Conservation (phyloP, 2,329 filamentous ascomycete genomes). For the Grosmannia penicillata region DNA sequence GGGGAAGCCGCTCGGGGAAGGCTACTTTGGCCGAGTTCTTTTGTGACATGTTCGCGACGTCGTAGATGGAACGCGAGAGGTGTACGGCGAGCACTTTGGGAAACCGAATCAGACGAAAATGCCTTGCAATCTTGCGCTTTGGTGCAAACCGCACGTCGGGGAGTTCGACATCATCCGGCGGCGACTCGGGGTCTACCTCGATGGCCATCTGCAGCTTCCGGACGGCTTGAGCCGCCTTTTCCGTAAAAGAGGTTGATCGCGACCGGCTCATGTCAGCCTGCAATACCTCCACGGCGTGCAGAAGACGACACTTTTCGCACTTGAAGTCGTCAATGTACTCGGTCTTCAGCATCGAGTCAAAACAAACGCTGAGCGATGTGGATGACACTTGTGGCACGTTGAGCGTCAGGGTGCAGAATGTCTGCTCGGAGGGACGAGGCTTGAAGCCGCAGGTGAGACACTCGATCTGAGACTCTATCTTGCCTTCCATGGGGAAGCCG, state of each 20-base stretch:
- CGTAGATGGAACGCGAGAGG: conserved; percentile 85
- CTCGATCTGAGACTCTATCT: conserved; percentile 86
- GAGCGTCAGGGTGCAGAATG: conserved; percentile 83
- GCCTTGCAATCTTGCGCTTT: conserved; percentile 69
- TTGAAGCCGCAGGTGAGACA: conserved; percentile 83
- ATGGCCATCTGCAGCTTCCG: conserved; percentile 54
- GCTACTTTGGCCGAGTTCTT: conserved; percentile 93
- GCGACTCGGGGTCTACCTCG: conserved; percentile 65
- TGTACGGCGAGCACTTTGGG: conserved; percentile 87
- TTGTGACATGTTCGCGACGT: conserved; percentile 56
- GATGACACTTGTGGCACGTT: conserved; percentile 75
- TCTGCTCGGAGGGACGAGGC: conserved; percentile 67
- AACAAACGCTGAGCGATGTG: conserved; percentile 72
- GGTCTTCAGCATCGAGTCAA: conserved; percentile 86
- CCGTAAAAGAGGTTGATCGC: conserved; percentile 34
- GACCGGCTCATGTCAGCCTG: conserved; percentile 42
- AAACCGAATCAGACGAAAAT: conserved; percentile 75
- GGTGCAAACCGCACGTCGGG: conserved; percentile 64
- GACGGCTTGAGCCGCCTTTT: conserved; percentile 40
- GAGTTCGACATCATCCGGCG: conserved; percentile 56
- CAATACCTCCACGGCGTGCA: conserved; percentile 57
- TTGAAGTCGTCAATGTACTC: conserved; percentile 96
- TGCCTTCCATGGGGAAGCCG: conserved; percentile 84
- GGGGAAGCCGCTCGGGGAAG: conserved; percentile 73
- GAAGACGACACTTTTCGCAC: conserved; percentile 82